Conservation (phyloP, 2,329 filamentous ascomycete species). For the Paradendryphiella salina region DNA sequence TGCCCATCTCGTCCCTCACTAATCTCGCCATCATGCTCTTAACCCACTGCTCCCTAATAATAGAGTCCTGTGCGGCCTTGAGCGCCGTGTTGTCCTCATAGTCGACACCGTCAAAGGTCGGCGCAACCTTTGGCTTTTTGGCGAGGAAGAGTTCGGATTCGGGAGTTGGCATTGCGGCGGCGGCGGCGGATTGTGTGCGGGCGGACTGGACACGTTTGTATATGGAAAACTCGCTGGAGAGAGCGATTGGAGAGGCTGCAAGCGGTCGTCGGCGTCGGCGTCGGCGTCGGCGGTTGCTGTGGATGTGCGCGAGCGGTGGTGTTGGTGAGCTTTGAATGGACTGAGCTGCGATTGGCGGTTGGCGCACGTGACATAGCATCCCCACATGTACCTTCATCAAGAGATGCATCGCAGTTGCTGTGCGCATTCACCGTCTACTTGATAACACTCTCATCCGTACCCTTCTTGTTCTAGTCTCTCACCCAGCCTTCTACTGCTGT, state of each 20-base stretch:
- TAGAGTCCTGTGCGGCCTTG: conserved; percentile 80
- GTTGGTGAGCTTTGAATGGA: conserved; percentile 18
- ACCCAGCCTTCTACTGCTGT: conserved; percentile 8
- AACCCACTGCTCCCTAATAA: conserved; percentile 87
- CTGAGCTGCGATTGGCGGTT: conserved; percentile 16
- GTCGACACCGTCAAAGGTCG: conserved; percentile 84
- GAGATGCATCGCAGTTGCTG: not conserved
- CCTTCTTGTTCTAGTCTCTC: conserved; percentile 3
- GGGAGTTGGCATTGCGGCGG: conserved; percentile 71
- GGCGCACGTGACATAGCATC: conserved; percentile 15
- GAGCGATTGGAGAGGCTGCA: conserved; percentile 1
- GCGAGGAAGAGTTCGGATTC: conserved; percentile 81
- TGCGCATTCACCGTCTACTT: not conserved
- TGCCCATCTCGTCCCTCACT: conserved; percentile 79
- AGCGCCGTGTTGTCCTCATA: conserved; percentile 80
- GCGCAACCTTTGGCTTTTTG: conserved; percentile 79
- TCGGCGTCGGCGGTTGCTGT: too few relatives aligned
- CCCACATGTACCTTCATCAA: not conserved
- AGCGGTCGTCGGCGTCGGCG: conserved; percentile 22
- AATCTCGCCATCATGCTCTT: conserved; percentile 85
- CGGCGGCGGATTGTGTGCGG: conserved; percentile 11
- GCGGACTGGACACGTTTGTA: not conserved
- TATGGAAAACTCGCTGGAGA: not conserved
- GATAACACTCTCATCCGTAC: conserved; percentile 1
- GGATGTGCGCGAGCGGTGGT: conserved; percentile 7